Conservation (phyloP, 129 eudicot genomes). For the Tanacetum coccineum region DNA sequence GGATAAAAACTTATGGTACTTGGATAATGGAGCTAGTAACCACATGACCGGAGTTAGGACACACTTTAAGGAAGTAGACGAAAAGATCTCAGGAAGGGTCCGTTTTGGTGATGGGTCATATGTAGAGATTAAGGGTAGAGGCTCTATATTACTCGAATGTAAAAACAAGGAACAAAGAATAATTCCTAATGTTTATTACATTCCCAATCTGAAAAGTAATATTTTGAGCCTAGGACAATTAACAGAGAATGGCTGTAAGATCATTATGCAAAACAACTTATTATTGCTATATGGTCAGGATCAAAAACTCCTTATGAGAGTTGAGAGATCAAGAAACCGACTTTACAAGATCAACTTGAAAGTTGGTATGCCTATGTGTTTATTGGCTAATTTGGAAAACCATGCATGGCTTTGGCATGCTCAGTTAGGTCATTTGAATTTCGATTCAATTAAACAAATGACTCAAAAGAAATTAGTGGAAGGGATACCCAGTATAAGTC, state of each 20-base stretch:
- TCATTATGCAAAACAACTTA: not conserved
- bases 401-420: slow-evolving; percentile 1
- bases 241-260: not conserved
- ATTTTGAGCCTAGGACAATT: not conserved
- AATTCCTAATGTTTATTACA: not conserved
- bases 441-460: not conserved
- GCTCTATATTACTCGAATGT: not conserved
- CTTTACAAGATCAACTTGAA: no score
- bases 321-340: slow-evolving; percentile 1
- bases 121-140: not conserved
- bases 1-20: not conserved
- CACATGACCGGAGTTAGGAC: not conserved
- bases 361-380: not conserved
- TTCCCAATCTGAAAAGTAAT: not conserved
- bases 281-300: not conserved
- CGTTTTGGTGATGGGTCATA: not conserved
- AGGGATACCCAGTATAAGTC: not conserved
- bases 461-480: not conserved
- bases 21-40: not conserved
- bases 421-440: not conserved
- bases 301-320: slow-evolving; percentile 3
- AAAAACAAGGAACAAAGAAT: not conserved
- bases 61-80: not conserved
- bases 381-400: not conserved
- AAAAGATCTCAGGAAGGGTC: not conserved